Percentiles rank a stretch among this genome's conserved stretches.
These are phyloP conservation scores for Bipolaris bicolor DNA, from an alignment of 2,329 filamentous ascomycete species.

Conservation along the genomic window DNA sequence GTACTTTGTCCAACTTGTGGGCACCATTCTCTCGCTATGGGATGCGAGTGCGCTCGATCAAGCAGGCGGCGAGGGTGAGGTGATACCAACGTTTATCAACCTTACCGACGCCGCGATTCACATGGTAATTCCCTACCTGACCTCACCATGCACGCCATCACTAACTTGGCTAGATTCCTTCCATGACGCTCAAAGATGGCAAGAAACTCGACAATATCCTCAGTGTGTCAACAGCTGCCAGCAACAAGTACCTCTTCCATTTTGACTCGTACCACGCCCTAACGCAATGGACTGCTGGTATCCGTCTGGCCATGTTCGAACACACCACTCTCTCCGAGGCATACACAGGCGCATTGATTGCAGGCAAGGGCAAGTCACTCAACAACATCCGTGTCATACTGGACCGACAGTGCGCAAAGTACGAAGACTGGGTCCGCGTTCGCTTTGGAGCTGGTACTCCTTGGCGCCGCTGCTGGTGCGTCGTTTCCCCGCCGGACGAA, in stretches of 20 bases:
- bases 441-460: conserved; percentile 94
- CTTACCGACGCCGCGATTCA: conserved; percentile 96
- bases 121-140: conserved; percentile 69
- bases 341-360: conserved; percentile 94
- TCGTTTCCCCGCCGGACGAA: conserved; percentile 89
- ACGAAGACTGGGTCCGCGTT: conserved; percentile 93
- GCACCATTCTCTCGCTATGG: conserved; percentile 94
- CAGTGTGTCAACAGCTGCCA: conserved; percentile 92
- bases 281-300: conserved; percentile 94
- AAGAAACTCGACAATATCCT: conserved; percentile 91
- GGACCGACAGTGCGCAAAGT: conserved; percentile 75
- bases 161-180: conserved; percentile 59
- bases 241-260: conserved; percentile 93
- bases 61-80: conserved; percentile 82
- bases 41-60: conserved; percentile 90
- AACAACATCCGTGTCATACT: conserved; percentile 93
- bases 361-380: conserved; percentile 85
- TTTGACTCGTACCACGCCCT: conserved; percentile 95
- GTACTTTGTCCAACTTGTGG: conserved; percentile 95
- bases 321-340: conserved; percentile 92
- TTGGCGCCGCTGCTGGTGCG: conserved; percentile 96
- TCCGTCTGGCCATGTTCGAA: conserved; percentile 92
- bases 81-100: conserved; percentile 92
- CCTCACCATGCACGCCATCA: background rate
- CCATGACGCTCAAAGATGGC: conserved; percentile 83